Evolutionary conservation across 1,284 basidiomycete species (phyloP).

Genomic region (Sparassis latifolia): DNA sequence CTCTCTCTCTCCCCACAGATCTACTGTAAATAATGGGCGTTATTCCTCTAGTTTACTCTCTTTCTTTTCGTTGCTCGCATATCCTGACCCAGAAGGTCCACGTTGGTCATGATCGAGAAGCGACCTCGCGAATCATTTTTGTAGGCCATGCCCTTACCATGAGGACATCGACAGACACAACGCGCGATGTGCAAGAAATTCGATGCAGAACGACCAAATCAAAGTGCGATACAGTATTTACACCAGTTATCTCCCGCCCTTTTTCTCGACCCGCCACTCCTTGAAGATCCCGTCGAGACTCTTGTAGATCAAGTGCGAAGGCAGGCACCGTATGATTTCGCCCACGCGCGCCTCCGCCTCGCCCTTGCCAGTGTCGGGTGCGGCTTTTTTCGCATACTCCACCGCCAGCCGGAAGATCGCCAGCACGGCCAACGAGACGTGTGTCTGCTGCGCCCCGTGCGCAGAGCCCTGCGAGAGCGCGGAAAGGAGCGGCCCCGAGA

Average conservation of each 20-base stretch:
- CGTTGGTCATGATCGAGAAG: too few species aligned
- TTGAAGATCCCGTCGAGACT: slow-evolving; percentile 90
- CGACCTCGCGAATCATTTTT: too few species aligned
- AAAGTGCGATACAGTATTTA: too few species aligned
- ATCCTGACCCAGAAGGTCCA: too few species aligned
- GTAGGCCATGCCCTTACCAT: too few species aligned
- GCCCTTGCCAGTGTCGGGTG: slow-evolving; percentile 57
- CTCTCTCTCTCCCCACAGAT: too few species aligned
- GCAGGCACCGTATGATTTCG: slow-evolving; percentile 84
- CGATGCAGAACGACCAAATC: neutral
- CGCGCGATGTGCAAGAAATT: neutral
- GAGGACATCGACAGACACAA: neutral
- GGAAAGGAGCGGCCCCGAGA: slow-evolving; percentile 57
- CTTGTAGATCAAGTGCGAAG: slow-evolving; percentile 80
- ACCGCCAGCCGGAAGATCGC: slow-evolving; percentile 82
- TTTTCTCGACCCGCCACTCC: slow-evolving; percentile 81
- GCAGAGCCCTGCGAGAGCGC: slow-evolving; percentile 70
- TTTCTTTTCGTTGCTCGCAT: too few species aligned
- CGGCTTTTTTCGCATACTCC: slow-evolving; percentile 72
- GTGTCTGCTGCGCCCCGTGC: slow-evolving; percentile 85
- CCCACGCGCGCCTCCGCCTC: slow-evolving; percentile 77
- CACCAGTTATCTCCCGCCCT: slow-evolving; percentile 39
- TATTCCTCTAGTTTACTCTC: too few species aligned
- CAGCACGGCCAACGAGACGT: slow-evolving; percentile 85
- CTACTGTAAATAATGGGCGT: too few species aligned